Evolutionary conservation across 2,329 filamentous ascomycete species (phyloP), one percentile per base, ranked within the genome.

Genomic region (Penicillium janthinellum): DNA sequence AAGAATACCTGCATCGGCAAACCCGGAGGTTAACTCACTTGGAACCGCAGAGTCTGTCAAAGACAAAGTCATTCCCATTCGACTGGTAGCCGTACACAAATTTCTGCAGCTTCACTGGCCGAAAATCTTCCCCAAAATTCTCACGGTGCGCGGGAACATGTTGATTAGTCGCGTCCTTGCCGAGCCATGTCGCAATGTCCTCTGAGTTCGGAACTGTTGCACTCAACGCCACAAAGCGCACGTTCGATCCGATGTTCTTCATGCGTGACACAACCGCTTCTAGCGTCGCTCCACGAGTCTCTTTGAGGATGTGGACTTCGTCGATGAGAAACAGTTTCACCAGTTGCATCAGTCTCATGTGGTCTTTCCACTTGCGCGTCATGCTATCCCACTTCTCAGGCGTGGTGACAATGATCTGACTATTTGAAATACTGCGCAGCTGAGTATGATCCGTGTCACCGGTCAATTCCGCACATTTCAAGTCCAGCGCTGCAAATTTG

Each of bases 321-420:
- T 96, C 91, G 57, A 96, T 92, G 20, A 96, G 82, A 62, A 95
- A 91, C 0, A 96, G 78, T 61, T 89, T 90, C 48, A 96, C 85
- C 62, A 93, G 81, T 59, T 88, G 84, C 75, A 96, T 86, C 17
- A 96, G 78, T 64, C 83, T 89, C 54, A 84, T 83, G 68, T 96
- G 89, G 67, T 96, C 91, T 66, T 88, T 87, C 92, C 92, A 96
- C 70, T 91, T 93, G 17, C 91, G 83, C 0, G 92, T 96, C 73
- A 95, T 88, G 60, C 90, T 94, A 71, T 96, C 91, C 91, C 91
- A 96, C 70, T 96, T 96, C 75, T 96, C 91, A 0, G 92, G 91
- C 0, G 91, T 96, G 0, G 92, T 95, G 62, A 96, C 84, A 65
- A 96, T 94, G 63, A 96, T 90, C 49, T 88, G 88, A 3, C 91